A percentile compares a stretch with the other conserved stretches of the same genome.
Conservation (phyloP, 2,329 filamentous ascomycete species). For the Ceratocystis ficicola region DNA sequence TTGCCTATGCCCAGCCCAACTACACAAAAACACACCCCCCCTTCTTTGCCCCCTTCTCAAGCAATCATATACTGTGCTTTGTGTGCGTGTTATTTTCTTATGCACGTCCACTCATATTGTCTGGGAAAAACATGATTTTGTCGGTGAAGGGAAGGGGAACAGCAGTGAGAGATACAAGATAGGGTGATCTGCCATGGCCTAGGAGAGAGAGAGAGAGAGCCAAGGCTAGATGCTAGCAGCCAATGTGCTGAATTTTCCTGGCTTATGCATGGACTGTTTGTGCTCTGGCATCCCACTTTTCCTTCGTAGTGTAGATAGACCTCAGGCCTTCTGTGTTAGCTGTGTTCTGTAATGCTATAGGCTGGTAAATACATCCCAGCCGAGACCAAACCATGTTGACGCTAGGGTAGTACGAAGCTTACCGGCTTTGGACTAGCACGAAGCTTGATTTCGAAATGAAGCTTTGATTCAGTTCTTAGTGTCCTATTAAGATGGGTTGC, state of each 20-base stretch:
- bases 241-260: no score
- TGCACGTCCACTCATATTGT: background rate
- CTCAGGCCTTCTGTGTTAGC: background rate
- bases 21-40: background rate
- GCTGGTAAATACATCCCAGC: background rate
- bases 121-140: background rate
- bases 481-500: background rate
- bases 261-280: no score
- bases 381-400: background rate
- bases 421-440: conserved; percentile 9
- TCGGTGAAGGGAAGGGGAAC: background rate
- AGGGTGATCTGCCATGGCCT: no score
- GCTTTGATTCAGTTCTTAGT: background rate
- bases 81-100: background rate
- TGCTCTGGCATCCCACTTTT: no score
- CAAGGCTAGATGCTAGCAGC: no score
- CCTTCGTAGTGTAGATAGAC: background rate
- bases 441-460: conserved; percentile 1
- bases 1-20: background rate
- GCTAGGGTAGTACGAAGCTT: conserved; percentile 1
- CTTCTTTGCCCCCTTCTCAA: background rate
- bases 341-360: background rate
- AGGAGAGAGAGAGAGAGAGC: background rate
- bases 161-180: background rate
- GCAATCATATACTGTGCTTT: background rate